Base-by-base conservation (phyloP, 176 grass and related monocot genomes). In the Ananas comosus region DNA sequence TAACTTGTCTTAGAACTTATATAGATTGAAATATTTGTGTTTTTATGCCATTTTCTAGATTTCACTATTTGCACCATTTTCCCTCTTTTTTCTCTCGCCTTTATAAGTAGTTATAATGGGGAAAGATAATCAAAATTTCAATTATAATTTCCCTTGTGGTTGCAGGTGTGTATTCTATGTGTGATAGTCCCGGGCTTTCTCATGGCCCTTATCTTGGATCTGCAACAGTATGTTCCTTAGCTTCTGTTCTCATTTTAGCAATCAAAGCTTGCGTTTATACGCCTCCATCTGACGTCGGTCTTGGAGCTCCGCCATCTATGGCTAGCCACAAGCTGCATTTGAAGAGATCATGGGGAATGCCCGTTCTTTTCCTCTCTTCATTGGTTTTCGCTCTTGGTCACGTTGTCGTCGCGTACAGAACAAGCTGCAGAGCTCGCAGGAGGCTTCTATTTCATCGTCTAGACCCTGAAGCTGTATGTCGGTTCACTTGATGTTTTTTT, bases 341-440 rank as follows among this genome's bases (percentile, higher is more conserved):
- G 64, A 97, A 82, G 71, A 87, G 71, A 67, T 76, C 85, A 28
- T 92, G 86, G 86, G 93, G 86, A 64, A 90, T 97, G 93, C 89
- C 93, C 9, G 65, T 87, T 74, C 79, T 97, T 49, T 97, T 97
- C 72, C 71, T 92, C 16, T 97, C 93, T 48, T 97, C 88, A 65
- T 73, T 92, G 79, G 79, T 97, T 8, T 97, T 97, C 57, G 93
- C 84, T 28, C 88, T 97, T 72, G 89, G 84, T 51, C 93, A 97
- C 74, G 70, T 92, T 74, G 85, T 92, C 11, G 81, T 92, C 52
- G 93, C 93, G 22, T 97, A 97, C 74, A 84, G 93, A 58, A 87
- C 93, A 64, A 90, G 93, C 82, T 90, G 86, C 71, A 71, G 77
- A 71, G 93, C 93, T 72, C 83, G 83, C 19, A 83, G 90, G 64